Percentiles rank a stretch among this genome's conserved stretches.
Evolutionary conservation across 768 basidiomycete genomes (phyloP).

Genomic region (Kwoniella heveanensis): DNA sequence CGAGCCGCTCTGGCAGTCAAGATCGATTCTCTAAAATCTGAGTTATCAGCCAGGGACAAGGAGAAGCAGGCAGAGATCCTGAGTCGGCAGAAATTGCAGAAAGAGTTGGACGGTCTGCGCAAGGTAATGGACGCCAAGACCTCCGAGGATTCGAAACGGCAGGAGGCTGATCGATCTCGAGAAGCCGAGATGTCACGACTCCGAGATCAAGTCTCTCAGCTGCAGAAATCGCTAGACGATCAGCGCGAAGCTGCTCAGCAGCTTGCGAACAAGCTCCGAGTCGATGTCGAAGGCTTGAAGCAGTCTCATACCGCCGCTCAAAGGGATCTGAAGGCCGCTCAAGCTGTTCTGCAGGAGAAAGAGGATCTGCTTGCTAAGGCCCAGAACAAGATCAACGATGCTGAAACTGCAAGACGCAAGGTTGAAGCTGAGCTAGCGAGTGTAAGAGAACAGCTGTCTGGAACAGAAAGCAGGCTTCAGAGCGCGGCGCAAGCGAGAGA

Average conservation of each 20-base stretch:
- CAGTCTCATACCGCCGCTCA: slow-evolving; percentile 70
- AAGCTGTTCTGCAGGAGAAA: slow-evolving; percentile 63
- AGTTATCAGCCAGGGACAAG: slow-evolving; percentile 60
- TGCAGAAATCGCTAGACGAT: slow-evolving; percentile 70
- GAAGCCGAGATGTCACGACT: slow-evolving; percentile 79
- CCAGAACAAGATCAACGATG: slow-evolving; percentile 11
- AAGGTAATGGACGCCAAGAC: slow-evolving; percentile 80
- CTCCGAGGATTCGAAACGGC: slow-evolving; percentile 78
- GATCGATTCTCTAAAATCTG: slow-evolving; percentile 59
- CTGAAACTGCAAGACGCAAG: slow-evolving; percentile 23
- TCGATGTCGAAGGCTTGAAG: slow-evolving; percentile 69
- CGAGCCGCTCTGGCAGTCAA: slow-evolving; percentile 28
- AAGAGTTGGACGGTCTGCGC: slow-evolving; percentile 83
- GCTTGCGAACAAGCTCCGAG: slow-evolving; percentile 70
- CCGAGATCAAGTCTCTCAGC: slow-evolving; percentile 64
- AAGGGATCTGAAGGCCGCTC: slow-evolving; percentile 61
- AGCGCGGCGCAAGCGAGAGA: slow-evolving; percentile 63
- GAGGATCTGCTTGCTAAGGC: slow-evolving; percentile 60
- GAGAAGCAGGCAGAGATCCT: slow-evolving; percentile 34
- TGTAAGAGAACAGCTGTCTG: slow-evolving; percentile 31
- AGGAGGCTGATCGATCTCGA: slow-evolving; percentile 81
- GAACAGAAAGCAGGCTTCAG: slow-evolving; percentile 30
- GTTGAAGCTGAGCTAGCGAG: slow-evolving; percentile 38
- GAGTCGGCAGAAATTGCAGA: slow-evolving; percentile 64
- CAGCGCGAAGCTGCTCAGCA: slow-evolving; percentile 67